Evolutionary conservation across 352 stramenopile species (phyloP), one percentile per base, ranked within the genome.

Genomic region (Phytophthora chlamydospora): DNA sequence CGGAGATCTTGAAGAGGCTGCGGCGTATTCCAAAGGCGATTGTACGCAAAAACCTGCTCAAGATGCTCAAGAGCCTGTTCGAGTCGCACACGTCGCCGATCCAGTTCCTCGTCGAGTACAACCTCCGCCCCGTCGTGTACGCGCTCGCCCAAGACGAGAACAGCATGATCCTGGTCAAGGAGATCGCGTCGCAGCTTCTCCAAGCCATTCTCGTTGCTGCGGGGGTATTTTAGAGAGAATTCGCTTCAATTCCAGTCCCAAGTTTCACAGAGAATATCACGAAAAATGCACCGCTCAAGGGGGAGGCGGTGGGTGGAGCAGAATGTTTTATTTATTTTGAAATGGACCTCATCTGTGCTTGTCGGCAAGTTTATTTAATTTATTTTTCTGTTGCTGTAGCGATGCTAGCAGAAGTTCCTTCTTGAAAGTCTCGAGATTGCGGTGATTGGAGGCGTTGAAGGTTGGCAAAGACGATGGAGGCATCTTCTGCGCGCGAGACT

Each of bases 41-140:
- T 33, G 89, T 97, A 35, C 83, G 89, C 41, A 97, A 96, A 54
- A 96, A 96, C 51, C 62, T 98, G 48, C 84, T 98, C 48, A 95
- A 95, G 64, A 97, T 98, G 75, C 86, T 98, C 51, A 95, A 97
- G 62, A 80, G 75, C 39, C 76, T 98, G 1, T 96, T 97, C 50
- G 87, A 96, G 56, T 85, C 83, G 19, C 90, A 97, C 58, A 85
- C 88, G 12, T 84, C 87, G 24, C 90, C 88, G 1, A 77, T 76
- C 45, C 82, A 96, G 58, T 96, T 98, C 44, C 68, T 97, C 13
- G 73, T 96, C 35, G 88, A 97, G 69, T 95, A 93, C 73, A 90
- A 96, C 32, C 66, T 98, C 8, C 90, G 91, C 19, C 83, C 79
- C 11, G 83, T 81, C 27, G 76, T 96, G 6, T 82, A 85, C 35